These are phyloP conservation scores for Septoria linicola DNA, from an alignment of 2,329 filamentous ascomycete genomes.

Conservation along the genomic window DNA sequence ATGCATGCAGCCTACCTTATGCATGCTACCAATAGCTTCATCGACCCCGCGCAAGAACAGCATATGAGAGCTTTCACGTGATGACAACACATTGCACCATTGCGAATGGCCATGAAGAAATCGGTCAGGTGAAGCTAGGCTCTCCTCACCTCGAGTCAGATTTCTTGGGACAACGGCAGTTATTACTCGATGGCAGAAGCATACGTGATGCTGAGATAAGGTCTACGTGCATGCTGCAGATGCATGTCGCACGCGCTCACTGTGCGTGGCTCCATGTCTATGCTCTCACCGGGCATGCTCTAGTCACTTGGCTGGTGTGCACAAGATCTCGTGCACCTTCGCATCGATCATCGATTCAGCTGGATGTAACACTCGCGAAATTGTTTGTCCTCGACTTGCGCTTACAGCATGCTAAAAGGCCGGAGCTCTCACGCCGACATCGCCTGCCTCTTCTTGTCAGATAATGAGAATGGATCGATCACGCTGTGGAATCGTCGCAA, in stretches of 20 bases:
- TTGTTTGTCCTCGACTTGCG: too few relatives aligned
- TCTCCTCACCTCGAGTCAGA: too few relatives aligned
- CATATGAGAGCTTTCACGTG: constrained; percentile 2
- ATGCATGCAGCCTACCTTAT: not conserved
- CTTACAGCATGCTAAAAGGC: too few relatives aligned
- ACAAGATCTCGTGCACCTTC: too few relatives aligned
- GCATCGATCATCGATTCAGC: too few relatives aligned
- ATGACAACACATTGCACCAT: not conserved
- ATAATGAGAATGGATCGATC: too few relatives aligned
- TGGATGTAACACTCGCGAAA: too few relatives aligned
- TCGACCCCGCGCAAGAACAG: constrained; percentile 9
- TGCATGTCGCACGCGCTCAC: constrained; percentile 11
- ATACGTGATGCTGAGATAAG: not conserved
- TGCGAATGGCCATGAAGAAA: not conserved
- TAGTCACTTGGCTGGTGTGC: not conserved
- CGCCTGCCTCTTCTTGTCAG: too few relatives aligned
- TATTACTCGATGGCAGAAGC: not conserved
- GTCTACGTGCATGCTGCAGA: constrained; percentile 1
- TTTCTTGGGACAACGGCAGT: too few relatives aligned
- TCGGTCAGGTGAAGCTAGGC: not conserved
- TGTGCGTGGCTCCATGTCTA: not conserved
- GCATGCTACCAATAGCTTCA: constrained; percentile 5
- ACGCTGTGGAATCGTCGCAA: too few relatives aligned
- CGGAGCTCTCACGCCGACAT: not conserved
- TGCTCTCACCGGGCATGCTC: not conserved